These are phyloP conservation scores for Diplodia seriata DNA, from an alignment of 2,329 filamentous ascomycete genomes.

Conservation along the genomic window DNA sequence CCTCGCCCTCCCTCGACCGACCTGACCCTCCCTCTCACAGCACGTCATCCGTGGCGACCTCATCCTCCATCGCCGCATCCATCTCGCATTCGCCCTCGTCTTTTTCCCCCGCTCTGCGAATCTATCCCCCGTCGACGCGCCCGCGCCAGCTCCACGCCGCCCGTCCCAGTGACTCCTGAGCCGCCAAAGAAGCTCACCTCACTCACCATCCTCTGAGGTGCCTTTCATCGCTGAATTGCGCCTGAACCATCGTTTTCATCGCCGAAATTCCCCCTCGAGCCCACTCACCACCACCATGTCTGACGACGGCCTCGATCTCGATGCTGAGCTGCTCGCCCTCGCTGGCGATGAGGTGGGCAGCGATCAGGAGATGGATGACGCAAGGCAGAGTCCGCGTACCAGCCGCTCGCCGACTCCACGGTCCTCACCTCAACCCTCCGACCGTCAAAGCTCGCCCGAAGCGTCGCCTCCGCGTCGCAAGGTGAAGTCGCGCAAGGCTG, in stretches of 20 bases:
- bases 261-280: not conserved
- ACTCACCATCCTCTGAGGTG: not conserved
- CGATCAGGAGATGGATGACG: conserved; percentile 59
- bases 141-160: conserved; percentile 25
- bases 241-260: not conserved
- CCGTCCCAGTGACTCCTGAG: conserved; percentile 28
- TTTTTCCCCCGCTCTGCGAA: not conserved
- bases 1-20: conserved; percentile 9
- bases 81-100: not conserved
- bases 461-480: conserved; percentile 59
- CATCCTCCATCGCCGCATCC: conserved; percentile 7
- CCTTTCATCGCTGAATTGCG: conserved; percentile 20
- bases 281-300: conserved; percentile 65
- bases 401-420: conserved; percentile 62
- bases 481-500: conserved; percentile 61
- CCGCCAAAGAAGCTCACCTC: conserved; percentile 3
- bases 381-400: conserved; percentile 57
- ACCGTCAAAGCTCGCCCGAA: conserved; percentile 39
- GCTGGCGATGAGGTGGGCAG: conserved; percentile 69
- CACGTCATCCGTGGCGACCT: not conserved
- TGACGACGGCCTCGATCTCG: conserved; percentile 65
- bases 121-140: not conserved
- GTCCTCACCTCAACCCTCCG: conserved; percentile 44
- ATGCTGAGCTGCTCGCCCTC: conserved; percentile 91
- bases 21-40: not conserved